Conservation (phyloP, 352 stramenopile species). For the Globisporangium camurandrum region DNA sequence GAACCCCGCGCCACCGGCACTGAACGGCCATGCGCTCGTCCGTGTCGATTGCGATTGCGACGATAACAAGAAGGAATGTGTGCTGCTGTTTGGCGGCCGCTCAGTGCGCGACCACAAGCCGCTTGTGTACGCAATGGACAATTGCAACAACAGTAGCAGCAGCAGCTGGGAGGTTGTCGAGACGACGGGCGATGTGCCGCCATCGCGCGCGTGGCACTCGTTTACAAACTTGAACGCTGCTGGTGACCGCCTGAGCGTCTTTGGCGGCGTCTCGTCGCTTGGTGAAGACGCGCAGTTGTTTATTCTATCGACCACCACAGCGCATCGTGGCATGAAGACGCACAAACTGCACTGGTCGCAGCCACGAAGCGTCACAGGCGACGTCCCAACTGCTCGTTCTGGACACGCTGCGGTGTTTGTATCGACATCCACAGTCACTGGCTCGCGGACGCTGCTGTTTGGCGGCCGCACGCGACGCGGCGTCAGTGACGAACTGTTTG, state of each 20-base stretch:
- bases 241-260: slow-evolving; percentile 34
- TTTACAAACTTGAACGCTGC: no score
- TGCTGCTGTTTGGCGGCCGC: slow-evolving; percentile 49
- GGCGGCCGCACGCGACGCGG: slow-evolving; percentile 55
- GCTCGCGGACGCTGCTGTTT: slow-evolving; percentile 33
- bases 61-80: slow-evolving; percentile 10
- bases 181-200: slow-evolving; percentile 19
- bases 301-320: slow-evolving; percentile 14
- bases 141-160: slow-evolving; percentile 27
- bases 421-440: slow-evolving; percentile 1
- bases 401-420: slow-evolving; percentile 40
- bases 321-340: not conserved
- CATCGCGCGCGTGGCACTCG: slow-evolving; percentile 52
- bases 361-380: slow-evolving; percentile 7
- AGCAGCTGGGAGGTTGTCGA: slow-evolving; percentile 40
- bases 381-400: slow-evolving; percentile 28
- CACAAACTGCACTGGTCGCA: slow-evolving; percentile 21
- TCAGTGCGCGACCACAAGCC: slow-evolving; percentile 52
- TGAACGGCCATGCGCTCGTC: slow-evolving; percentile 65
- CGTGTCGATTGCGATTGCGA: no score
- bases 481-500: slow-evolving; percentile 41
- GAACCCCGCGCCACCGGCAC: slow-evolving; percentile 50
- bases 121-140: slow-evolving; percentile 37
- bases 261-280: slow-evolving; percentile 49
- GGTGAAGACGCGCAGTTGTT: slow-evolving; percentile 45